A percentile compares a stretch with the other conserved stretches of the same genome.
phyloP scores from a whole-genome alignment of 1,284 basidiomycete genomes.

The Xerocomus minutiporus region DNA sequence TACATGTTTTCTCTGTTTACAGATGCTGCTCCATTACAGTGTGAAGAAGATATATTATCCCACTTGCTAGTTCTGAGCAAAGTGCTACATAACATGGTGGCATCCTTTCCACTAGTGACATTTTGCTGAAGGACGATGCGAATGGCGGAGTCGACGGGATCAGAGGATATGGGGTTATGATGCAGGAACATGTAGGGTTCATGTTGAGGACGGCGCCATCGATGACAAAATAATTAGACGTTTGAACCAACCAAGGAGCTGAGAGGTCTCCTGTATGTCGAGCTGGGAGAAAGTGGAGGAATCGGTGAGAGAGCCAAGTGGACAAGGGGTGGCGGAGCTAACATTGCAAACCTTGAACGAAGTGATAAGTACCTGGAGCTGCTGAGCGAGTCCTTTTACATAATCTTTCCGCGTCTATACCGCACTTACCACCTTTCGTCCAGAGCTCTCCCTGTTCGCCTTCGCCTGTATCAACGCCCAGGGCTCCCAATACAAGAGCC shows the following conservation, averaged over 20 bases:
- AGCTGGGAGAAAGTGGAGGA: constrained; percentile 58
- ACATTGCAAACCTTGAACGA: no score
- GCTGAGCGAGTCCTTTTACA: no score
- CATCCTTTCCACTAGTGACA: constrained; percentile 74
- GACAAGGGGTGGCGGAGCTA: constrained; percentile 50
- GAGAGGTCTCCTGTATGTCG: constrained; percentile 58
- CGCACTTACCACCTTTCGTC: no score
- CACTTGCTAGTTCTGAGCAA: no score
- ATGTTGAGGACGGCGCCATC: constrained; percentile 95
- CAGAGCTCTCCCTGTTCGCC: no score
- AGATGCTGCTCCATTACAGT: no score
- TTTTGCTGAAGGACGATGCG: constrained; percentile 59
- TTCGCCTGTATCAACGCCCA: no score
- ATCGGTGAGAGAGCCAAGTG: constrained; percentile 57
- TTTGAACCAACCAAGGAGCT: constrained; percentile 51
- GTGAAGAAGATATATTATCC: no score
- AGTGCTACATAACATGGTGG: constrained; percentile 61
- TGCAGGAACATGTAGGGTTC: constrained; percentile 81
- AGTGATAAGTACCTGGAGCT: no score
- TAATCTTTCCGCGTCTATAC: no score
- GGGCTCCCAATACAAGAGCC: no score
- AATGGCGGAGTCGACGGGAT: constrained; percentile 81
- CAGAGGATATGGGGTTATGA: constrained; percentile 61
- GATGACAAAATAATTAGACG: constrained; percentile 74
- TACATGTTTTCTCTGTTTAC: no score